Base-by-base conservation (phyloP, 1,284 basidiomycete genomes). In the Microbotryum saponariae region DNA sequence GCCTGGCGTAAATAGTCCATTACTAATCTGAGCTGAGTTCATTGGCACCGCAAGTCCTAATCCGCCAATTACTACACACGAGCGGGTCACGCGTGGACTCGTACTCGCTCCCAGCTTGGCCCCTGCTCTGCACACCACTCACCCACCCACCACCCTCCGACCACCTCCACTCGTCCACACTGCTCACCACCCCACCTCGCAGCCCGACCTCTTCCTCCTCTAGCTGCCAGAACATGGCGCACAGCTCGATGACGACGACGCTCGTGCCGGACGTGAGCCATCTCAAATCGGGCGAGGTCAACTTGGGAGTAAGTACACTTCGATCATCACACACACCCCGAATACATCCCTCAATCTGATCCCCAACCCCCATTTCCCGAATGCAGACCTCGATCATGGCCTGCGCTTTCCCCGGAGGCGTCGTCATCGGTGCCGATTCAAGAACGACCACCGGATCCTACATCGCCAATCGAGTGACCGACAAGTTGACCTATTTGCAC, bases 391-490 rank as follows among this genome's bases (percentile, higher is more conserved):
- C 94, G 54, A 99, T 99, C 77, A 98, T 98, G 96, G 94, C 94
- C 58, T 94, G 98, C 68, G 89, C 92, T 70, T 99, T 97, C 79
- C 82, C 91, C 50, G 85, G 85, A 48, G 94, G 94, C 55, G 94
- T 99, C 61, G 86, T 99, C 68, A 85, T 99, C 64, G 96, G 96
- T 46, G 94, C 94, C 70, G 94, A 98, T 78, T 89, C 88, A 81
- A 83, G 96, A 63, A 98, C 96, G 65, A 97, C 96, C 1, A 96
- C 89, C 48, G 96, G 94, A 64, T 86, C 86, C 76, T 98, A 97
- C 79, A 97, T 97, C 74, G 93, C 93, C 56, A 98, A 98, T 77
- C 87, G 94, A 76, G 96, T 98, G 37, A 98, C 94, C 25, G 94
- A 98, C 82, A 98, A 98, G 79, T 82, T 98, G 63, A 98, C 94